phyloP scores from a whole-genome alignment of 208 protist genomes.

The Lotmaria passim region DNA sequence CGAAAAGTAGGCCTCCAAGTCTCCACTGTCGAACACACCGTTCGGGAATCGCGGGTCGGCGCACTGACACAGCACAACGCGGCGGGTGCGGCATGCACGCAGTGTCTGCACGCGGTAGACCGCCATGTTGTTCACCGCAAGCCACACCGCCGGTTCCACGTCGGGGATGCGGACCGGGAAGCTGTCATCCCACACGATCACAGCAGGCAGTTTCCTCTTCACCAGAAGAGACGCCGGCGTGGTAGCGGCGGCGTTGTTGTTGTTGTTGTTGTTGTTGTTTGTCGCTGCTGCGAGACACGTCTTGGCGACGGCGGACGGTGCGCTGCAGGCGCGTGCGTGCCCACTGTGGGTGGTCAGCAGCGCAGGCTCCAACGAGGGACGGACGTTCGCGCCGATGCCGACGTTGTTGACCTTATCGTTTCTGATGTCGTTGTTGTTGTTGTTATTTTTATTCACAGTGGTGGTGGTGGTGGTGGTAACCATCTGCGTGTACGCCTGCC shows the following conservation, averaged over 20 bases:
- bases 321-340: too few relatives aligned
- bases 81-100: constrained; percentile 42
- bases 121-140: constrained; percentile 48
- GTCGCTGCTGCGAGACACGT: too few relatives aligned
- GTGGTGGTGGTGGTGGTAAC: not conserved
- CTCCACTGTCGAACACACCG: constrained; percentile 32
- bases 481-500: constrained; percentile 41
- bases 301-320: not conserved
- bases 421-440: not conserved
- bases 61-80: constrained; percentile 52
- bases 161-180: constrained; percentile 56
- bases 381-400: too few relatives aligned
- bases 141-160: constrained; percentile 48
- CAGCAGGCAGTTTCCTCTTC: constrained; percentile 27
- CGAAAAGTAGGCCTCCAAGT: constrained; percentile 41
- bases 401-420: not conserved
- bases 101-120: constrained; percentile 56
- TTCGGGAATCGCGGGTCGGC: constrained; percentile 44
- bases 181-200: constrained; percentile 82
- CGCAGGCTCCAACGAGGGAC: too few relatives aligned
- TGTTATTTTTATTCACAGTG: not conserved
- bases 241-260: not conserved
- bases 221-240: not conserved
- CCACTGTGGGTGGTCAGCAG: too few relatives aligned
- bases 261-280: not conserved